Evolutionary conservation across 1,139 yeast species (phyloP).

Genomic region (Candida freyschussii): DNA sequence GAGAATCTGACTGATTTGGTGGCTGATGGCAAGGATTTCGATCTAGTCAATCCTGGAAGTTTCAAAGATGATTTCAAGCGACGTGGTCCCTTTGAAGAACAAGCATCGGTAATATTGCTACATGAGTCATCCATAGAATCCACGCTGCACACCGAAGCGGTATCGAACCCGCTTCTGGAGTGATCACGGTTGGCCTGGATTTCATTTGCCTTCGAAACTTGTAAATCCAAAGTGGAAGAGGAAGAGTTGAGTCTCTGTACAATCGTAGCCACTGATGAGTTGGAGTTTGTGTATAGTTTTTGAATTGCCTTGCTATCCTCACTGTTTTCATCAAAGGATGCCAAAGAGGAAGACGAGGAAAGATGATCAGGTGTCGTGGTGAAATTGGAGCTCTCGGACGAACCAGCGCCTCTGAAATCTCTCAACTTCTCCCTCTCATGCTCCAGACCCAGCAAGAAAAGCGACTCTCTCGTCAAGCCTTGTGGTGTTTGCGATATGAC

Average conservation of each 20-base stretch:
- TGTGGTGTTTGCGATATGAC: too few relatives aligned
- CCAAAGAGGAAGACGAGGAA: slow-evolving; percentile 19
- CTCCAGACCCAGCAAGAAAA: slow-evolving; percentile 8
- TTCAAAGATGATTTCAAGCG: slow-evolving; percentile 30
- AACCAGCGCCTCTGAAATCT: slow-evolving; percentile 1
- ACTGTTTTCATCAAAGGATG: slow-evolving; percentile 20
- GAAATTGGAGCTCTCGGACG: slow-evolving; percentile 10
- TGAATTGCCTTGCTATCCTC: slow-evolving; percentile 15
- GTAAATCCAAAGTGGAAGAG: slow-evolving; percentile 20
- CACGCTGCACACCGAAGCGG: slow-evolving; percentile 10
- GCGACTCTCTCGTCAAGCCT: slow-evolving; percentile 12
- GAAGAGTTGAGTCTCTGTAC: slow-evolving; percentile 20
- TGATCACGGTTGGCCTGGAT: slow-evolving; percentile 2
- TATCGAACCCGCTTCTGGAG: slow-evolving; percentile 7
- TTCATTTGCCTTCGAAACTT: slow-evolving; percentile 2
- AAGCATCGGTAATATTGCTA: slow-evolving; percentile 3
- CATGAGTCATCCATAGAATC: slow-evolving; percentile 8
- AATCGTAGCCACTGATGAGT: slow-evolving; percentile 24
- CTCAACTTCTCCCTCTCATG: slow-evolving; percentile 3
- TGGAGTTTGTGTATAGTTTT: slow-evolving; percentile 15
- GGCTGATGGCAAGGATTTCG: slow-evolving; percentile 50
- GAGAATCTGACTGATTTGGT: slow-evolving; percentile 64
- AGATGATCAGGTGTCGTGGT: slow-evolving; percentile 19
- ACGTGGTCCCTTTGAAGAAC: slow-evolving; percentile 13
- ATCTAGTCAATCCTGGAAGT: slow-evolving; percentile 35